These are phyloP conservation scores for Schizochytrium sp. DNA, from an alignment of 108 stramenopile genomes.

Conservation along the genomic window DNA sequence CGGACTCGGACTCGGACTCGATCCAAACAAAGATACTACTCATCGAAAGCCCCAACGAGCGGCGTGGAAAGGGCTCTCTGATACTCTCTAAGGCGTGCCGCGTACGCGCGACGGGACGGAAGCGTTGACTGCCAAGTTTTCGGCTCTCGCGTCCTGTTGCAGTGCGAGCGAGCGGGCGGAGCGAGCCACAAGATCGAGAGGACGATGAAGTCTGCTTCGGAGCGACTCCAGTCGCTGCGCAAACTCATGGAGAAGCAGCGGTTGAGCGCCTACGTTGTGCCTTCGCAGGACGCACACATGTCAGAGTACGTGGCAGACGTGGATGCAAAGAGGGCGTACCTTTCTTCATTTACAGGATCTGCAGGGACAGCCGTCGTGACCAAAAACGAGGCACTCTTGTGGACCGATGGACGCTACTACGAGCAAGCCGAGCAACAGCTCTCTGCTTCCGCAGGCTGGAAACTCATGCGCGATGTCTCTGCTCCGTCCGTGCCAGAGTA, in stretches of 20 bases:
- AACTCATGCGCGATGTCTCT: slow-evolving; percentile 61
- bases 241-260: neutral
- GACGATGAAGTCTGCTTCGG: neutral
- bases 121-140: too few relatives aligned
- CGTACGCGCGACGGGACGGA: too few relatives aligned
- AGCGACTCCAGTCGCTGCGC: neutral
- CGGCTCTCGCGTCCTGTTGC: neutral
- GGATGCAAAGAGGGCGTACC: slow-evolving; percentile 73
- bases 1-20: too few relatives aligned
- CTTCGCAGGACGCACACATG: slow-evolving; percentile 74
- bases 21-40: too few relatives aligned
- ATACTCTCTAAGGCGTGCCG: too few relatives aligned
- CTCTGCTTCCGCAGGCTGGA: slow-evolving; percentile 54
- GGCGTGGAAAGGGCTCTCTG: too few relatives aligned
- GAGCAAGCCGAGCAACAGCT: slow-evolving; percentile 76
- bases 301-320: slow-evolving; percentile 89
- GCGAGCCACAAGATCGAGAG: too few relatives aligned
- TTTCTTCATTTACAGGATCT: slow-evolving; percentile 81
- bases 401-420: slow-evolving; percentile 93
- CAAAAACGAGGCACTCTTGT: slow-evolving; percentile 53
- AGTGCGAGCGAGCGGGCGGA: too few relatives aligned
- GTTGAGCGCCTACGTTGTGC: slow-evolving; percentile 55
- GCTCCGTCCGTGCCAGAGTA: slow-evolving; percentile 36
- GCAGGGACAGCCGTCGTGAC: slow-evolving; percentile 89
- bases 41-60: too few relatives aligned